Evolutionary conservation across 345 rosid species (phyloP).

Genomic region (Jatropha curcas): DNA sequence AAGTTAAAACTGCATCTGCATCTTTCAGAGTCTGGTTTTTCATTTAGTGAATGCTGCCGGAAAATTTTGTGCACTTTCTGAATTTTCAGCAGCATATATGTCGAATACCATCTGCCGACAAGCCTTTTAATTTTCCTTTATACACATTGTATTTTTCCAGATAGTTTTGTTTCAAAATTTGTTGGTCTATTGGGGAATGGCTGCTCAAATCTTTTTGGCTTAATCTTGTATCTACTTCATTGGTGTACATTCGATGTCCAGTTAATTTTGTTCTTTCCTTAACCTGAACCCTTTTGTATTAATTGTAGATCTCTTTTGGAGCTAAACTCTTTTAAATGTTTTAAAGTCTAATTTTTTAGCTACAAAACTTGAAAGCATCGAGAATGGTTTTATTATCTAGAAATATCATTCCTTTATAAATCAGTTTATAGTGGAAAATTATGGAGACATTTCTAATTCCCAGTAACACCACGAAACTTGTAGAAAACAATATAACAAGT

Average conservation of each 20-base stretch:
- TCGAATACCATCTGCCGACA: slow-evolving; percentile 37
- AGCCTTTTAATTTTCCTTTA: slow-evolving; percentile 10
- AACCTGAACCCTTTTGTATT: background rate
- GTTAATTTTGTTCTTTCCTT: background rate
- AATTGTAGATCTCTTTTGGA: background rate
- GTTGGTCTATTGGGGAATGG: background rate
- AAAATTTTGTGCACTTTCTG: slow-evolving; percentile 25
- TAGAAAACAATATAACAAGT: no score
- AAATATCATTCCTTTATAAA: no score
- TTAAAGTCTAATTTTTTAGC: background rate
- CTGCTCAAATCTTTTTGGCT: slow-evolving; percentile 14
- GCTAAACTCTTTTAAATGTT: background rate
- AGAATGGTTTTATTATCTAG: background rate
- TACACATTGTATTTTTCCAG: slow-evolving; percentile 8
- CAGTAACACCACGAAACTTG: no score
- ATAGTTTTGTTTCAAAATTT: background rate
- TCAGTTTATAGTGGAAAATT: no score
- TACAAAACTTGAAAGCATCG: background rate
- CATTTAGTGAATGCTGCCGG: slow-evolving; percentile 19
- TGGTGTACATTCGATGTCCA: slow-evolving; percentile 25
- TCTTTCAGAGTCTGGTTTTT: slow-evolving; percentile 8
- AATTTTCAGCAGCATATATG: slow-evolving; percentile 15
- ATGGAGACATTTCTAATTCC: no score
- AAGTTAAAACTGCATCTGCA: background rate
- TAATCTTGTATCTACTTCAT: slow-evolving; percentile 11